These are phyloP conservation scores for Paracorniculantispora psalliotae DNA, from an alignment of 2,329 filamentous ascomycete species.

Conservation along the genomic window DNA sequence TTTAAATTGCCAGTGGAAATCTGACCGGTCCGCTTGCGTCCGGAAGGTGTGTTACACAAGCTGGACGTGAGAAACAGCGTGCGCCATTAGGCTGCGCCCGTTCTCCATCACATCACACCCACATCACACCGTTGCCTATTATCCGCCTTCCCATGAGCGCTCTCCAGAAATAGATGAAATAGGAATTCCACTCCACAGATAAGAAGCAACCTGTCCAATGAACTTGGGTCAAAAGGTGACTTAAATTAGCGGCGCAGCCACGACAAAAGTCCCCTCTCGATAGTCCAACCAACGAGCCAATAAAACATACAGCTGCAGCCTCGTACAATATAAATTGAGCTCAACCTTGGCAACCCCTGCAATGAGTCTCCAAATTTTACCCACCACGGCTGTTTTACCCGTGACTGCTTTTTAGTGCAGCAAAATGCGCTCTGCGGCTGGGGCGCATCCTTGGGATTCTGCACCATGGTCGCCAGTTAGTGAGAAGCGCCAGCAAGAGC, in stretches of 20 bases:
- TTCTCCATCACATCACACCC: not conserved
- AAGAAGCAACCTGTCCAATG: not conserved
- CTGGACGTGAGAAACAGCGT: not conserved
- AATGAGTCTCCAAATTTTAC: not conserved
- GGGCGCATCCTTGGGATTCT: not conserved
- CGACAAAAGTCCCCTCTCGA: not conserved
- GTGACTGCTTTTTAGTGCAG: no score
- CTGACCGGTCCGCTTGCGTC: not conserved
- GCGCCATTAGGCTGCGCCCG: not conserved
- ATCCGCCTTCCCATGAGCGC: not conserved
- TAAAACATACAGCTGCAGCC: not conserved
- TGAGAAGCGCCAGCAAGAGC: not conserved
- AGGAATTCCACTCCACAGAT: not conserved
- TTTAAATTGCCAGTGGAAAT: not conserved
- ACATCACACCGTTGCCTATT: not conserved
- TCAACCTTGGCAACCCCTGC: not conserved
- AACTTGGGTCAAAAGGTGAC: not conserved
- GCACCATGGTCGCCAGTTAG: not conserved
- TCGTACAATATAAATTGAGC: not conserved
- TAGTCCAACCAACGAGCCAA: not conserved
- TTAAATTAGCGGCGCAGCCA: not conserved
- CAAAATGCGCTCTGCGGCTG: no score
- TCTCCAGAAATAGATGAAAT: not conserved
- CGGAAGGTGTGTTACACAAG: not conserved
- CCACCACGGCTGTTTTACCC: no score